Base-by-base conservation (phyloP, 805 yeast species). In the Huiozyma sinensis region DNA sequence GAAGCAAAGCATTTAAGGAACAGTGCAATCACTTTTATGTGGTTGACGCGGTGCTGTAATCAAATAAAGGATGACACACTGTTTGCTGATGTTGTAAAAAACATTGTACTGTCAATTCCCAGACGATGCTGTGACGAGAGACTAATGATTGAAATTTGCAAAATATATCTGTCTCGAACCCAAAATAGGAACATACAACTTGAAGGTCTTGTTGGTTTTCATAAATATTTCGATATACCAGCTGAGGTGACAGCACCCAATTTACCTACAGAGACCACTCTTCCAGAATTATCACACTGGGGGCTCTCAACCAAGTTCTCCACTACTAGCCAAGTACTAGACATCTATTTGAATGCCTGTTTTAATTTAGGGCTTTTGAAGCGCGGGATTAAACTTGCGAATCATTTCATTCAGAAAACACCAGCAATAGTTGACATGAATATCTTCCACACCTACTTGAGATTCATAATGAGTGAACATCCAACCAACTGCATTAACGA, bases 1-100 rank as follows among this genome's bases (percentile, higher is more conserved):
- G 9, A 36, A 9, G 36, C 52, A 2, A 46, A 47, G 29, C 47
- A 47, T 8, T 33, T 56, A 5, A 48, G 40, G 34, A 43, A 47
- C 13, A 62, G 59, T 41, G 33, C 54, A 7, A 58, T 57, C 27
- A 57, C 61, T 1, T 56, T 48, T 40, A 45, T 52, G 7, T 48
- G 50, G 48, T 46, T 61, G 38, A 42, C 58, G 5, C 53, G 56
- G 32, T 56, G 56, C 1, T 47, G 51, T 29, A 33, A 51, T 6
- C 50, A 50, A 24, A 43, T 56, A 5, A 42, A 49, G 11, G 50
- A 53, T 12, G 56, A 50, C 27, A 12, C 33, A 6, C 38, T 50
- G 13, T 57, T 56, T 41, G 37, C 46, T 17, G 51, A 50, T 13
- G 27, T 55, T 12, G 42, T 55, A 11, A 48, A 50, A 39, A 48